A percentile compares a stretch with the other conserved stretches of the same genome.
Evolutionary conservation across 805 yeast genomes (phyloP).

Genomic region (Saturnispora quitensis): DNA sequence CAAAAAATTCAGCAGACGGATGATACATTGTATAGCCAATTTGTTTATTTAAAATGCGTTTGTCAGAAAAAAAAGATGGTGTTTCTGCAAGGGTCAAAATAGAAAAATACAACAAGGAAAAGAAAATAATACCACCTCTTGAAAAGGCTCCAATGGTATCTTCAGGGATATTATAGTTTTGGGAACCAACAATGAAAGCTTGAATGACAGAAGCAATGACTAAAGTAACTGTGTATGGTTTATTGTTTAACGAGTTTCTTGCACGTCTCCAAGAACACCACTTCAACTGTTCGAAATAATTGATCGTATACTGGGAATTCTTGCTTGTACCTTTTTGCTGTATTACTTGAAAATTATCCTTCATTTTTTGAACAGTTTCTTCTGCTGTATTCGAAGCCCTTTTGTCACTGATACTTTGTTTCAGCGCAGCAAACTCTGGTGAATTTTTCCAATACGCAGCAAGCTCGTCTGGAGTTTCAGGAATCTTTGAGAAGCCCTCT

Average conservation of each 20-base stretch:
- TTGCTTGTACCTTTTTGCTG: constrained; percentile 34
- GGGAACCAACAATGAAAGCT: constrained; percentile 52
- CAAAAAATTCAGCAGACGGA: constrained; percentile 55
- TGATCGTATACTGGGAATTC: constrained; percentile 31
- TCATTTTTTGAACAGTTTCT: constrained; percentile 26
- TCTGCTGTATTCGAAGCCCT: constrained; percentile 23
- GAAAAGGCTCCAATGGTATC: constrained; percentile 26
- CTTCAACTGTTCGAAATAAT: constrained; percentile 41
- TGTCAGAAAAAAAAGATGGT: constrained; percentile 46
- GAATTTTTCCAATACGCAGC: constrained; percentile 53
- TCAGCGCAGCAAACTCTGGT: constrained; percentile 36
- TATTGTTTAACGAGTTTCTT: constrained; percentile 47
- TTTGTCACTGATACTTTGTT: constrained; percentile 29
- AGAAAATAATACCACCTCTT: constrained; percentile 57
- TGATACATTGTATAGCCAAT: constrained; percentile 54
- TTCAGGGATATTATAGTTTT: constrained; percentile 19
- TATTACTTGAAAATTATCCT: constrained; percentile 25
- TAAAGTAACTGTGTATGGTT: constrained; percentile 41
- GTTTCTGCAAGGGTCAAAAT: constrained; percentile 56
- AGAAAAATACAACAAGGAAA: constrained; percentile 49
- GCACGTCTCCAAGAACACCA: constrained; percentile 46
- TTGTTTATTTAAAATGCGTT: constrained; percentile 57
- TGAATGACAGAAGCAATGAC: constrained; percentile 43
- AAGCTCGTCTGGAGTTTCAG: constrained; percentile 48
- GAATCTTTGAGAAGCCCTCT: constrained; percentile 45